A percentile compares a stretch with the other conserved stretches of the same genome.
Evolutionary conservation across 306 rosid genomes (phyloP).

Genomic region (Morella rubra): DNA sequence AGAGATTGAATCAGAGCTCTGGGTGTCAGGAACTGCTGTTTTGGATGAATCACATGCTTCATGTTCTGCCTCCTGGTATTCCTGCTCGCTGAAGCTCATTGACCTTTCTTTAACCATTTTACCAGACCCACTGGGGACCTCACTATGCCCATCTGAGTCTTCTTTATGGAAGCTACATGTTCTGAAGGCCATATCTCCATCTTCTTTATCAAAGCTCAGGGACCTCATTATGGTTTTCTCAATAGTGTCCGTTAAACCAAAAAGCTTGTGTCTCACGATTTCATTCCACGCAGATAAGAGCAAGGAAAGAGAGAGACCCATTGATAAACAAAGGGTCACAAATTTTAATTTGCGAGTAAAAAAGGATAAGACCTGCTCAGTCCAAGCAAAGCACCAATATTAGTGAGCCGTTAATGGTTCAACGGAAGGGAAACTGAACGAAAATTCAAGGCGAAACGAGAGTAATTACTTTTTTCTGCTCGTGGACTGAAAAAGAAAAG

Average conservation of each 20-base stretch:
- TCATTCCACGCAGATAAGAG: slow-evolving; percentile 28
- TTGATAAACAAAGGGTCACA: slow-evolving; percentile 1
- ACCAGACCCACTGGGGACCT: not conserved
- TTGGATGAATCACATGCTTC: not conserved
- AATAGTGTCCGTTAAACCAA: slow-evolving; percentile 7
- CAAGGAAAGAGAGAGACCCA: slow-evolving; percentile 35
- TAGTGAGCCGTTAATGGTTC: not conserved
- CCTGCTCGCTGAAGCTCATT: slow-evolving; percentile 10
- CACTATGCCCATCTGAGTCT: slow-evolving; percentile 16
- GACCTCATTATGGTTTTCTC: slow-evolving; percentile 5
- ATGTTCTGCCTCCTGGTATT: slow-evolving; percentile 8
- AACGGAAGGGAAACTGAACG: not conserved
- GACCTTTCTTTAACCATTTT: not conserved
- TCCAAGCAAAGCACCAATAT: not conserved
- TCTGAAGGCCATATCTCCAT: not conserved
- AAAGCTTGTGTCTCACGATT: slow-evolving; percentile 5
- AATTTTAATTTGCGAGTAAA: slow-evolving; percentile 6
- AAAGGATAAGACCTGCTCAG: slow-evolving; percentile 11
- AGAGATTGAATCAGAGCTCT: slow-evolving; percentile 4
- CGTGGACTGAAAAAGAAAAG: not conserved
- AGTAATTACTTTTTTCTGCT: not conserved
- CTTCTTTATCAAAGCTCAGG: not conserved
- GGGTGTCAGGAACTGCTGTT: not conserved
- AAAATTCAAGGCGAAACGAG: not conserved
- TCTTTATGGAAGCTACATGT: slow-evolving; percentile 10